These are phyloP conservation scores for Chlorella sp. DNA, from an alignment of 139 green algal genomes.

Conservation along the genomic window DNA sequence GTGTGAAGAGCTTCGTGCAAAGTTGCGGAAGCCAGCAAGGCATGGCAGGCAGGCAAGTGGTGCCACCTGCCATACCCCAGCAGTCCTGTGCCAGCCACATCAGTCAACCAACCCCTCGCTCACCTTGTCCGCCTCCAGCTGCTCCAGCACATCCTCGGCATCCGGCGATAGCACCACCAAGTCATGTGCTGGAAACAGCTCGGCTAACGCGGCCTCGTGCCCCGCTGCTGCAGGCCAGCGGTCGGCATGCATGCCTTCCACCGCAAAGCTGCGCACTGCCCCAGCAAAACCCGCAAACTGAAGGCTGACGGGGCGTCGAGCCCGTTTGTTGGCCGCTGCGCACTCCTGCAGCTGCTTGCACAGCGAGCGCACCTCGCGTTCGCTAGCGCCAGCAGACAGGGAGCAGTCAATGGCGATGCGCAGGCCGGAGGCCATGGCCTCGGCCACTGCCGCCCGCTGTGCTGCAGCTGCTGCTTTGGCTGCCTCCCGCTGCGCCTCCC, in stretches of 20 bases:
- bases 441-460: slow-evolving; percentile 3
- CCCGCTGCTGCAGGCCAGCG: slow-evolving; percentile 21
- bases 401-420: slow-evolving; percentile 38
- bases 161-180: slow-evolving; percentile 39
- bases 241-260: slow-evolving; percentile 27
- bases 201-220: background rate
- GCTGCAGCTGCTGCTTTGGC: slow-evolving; percentile 1
- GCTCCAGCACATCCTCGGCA: background rate
- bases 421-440: slow-evolving; percentile 13
- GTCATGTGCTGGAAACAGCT: background rate
- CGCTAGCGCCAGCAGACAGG: slow-evolving; percentile 3
- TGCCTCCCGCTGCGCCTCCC: background rate
- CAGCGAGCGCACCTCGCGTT: slow-evolving; percentile 38
- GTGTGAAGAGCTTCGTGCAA: no score
- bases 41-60: background rate
- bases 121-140: slow-evolving; percentile 20
- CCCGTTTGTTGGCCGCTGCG: slow-evolving; percentile 27
- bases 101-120: background rate
- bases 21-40: background rate
- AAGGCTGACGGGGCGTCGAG: slow-evolving; percentile 9
- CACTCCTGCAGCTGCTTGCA: slow-evolving; percentile 44
- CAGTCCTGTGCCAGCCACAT: background rate
- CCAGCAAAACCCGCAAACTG: slow-evolving; percentile 18
- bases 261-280: slow-evolving; percentile 5
- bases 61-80: background rate